These are phyloP conservation scores for Cladosporium sp. DNA, from an alignment of 2,329 filamentous ascomycete genomes.

Conservation along the genomic window DNA sequence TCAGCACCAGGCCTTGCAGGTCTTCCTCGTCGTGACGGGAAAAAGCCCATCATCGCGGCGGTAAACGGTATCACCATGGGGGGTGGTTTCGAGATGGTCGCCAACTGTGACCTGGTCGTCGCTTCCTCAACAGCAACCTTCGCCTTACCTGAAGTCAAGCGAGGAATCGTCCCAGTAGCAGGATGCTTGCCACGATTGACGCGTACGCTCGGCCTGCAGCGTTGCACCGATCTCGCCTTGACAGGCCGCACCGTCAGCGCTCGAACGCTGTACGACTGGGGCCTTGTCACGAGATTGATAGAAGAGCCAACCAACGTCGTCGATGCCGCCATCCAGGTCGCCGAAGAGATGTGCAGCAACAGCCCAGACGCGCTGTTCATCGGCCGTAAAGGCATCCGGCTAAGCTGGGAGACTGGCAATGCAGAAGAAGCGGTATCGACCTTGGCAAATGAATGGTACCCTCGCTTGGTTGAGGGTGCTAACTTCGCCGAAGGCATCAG, in stretches of 20 bases:
- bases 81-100: conserved; percentile 54
- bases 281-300: conserved; percentile 31
- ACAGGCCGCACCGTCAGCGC: conserved; percentile 45
- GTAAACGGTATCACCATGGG: conserved; percentile 57
- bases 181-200: conserved; percentile 51
- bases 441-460: conserved; percentile 41
- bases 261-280: conserved; percentile 38
- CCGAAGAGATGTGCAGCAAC: conserved; percentile 33
- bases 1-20: conserved; percentile 49
- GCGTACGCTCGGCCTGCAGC: conserved; percentile 45
- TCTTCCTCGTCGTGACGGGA: conserved; percentile 52
- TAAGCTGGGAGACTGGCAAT: conserved; percentile 39
- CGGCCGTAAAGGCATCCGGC: conserved; percentile 37
- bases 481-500: conserved; percentile 49
- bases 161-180: conserved; percentile 52
- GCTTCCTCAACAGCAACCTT: conserved; percentile 50
- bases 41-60: conserved; percentile 58
- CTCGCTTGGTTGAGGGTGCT: conserved; percentile 39
- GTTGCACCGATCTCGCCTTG: conserved; percentile 47
- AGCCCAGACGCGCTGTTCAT: conserved; percentile 39
- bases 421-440: conserved; percentile 38
- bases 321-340: conserved; percentile 35
- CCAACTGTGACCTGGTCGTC: conserved; percentile 54
- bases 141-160: conserved; percentile 50
- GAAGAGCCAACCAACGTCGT: conserved; percentile 32